A percentile compares a stretch with the other conserved stretches of the same genome.
Conservation (phyloP, 352 stramenopile species). For the Globisporangium mamillatum region DNA sequence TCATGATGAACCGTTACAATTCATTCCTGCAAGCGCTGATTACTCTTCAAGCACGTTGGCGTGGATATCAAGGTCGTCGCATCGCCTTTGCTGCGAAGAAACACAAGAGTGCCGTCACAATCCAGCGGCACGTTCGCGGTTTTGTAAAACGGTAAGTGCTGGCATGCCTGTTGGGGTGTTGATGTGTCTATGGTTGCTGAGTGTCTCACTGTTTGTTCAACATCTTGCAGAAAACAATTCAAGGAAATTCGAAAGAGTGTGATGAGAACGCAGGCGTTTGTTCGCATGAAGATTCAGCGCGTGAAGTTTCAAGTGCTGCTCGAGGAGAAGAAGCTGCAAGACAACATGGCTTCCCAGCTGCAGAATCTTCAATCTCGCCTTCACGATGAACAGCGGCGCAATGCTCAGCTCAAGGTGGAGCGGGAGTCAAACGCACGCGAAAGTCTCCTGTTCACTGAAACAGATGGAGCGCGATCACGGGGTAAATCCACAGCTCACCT, state of each 20-base stretch:
- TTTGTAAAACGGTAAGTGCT: slow-evolving; percentile 52
- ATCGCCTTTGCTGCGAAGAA: slow-evolving; percentile 46
- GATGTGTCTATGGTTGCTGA: neutral
- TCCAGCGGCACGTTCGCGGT: slow-evolving; percentile 62
- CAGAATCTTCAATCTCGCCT: slow-evolving; percentile 56
- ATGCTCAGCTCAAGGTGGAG: slow-evolving; percentile 53
- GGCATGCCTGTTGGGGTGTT: neutral
- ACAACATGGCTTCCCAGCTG: slow-evolving; percentile 56
- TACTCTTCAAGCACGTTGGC: slow-evolving; percentile 71
- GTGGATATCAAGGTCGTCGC: slow-evolving; percentile 63
- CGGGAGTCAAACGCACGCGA: slow-evolving; percentile 39
- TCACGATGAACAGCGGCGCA: slow-evolving; percentile 59
- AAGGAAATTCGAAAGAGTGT: slow-evolving; percentile 44
- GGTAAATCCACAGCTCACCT: slow-evolving; percentile 66
- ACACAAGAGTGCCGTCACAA: slow-evolving; percentile 58
- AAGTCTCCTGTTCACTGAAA: slow-evolving; percentile 41
- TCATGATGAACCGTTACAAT: slow-evolving; percentile 74
- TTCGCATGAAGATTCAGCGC: slow-evolving; percentile 60
- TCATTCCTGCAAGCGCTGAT: slow-evolving; percentile 54
- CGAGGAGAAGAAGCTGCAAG: slow-evolving; percentile 52
- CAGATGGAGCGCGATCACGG: slow-evolving; percentile 37
- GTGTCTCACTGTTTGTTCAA: neutral
- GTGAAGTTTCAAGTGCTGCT: slow-evolving; percentile 55
- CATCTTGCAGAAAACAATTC: slow-evolving; percentile 46
- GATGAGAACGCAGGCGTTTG: slow-evolving; percentile 58